A percentile compares a stretch with the other conserved stretches of the same genome.
These are phyloP conservation scores for Wilcoxina mikolae DNA, from an alignment of 495 filamentous ascomycete genomes.

Conservation along the genomic window DNA sequence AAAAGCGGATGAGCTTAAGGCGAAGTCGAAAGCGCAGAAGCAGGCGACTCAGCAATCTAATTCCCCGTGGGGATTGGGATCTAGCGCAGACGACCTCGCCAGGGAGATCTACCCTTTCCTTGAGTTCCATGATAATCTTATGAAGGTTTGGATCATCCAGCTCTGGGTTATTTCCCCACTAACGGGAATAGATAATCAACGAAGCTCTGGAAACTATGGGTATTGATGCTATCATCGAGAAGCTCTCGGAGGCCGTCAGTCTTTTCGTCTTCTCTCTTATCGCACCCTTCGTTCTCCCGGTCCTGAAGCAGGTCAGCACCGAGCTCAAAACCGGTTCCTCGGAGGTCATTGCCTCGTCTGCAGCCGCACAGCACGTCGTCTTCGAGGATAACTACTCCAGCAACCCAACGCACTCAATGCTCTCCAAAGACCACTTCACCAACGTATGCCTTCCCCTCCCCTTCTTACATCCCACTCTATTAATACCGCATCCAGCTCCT, in stretches of 20 bases:
- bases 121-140: constrained; percentile 74
- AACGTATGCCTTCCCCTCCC: no score
- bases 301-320: constrained; percentile 69
- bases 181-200: constrained; percentile 54
- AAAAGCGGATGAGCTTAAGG: constrained; percentile 54
- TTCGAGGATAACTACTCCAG: constrained; percentile 60
- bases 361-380: constrained; percentile 66
- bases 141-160: no score
- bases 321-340: constrained; percentile 72
- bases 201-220: constrained; percentile 64
- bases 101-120: constrained; percentile 70
- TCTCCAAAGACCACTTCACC: constrained; percentile 85
- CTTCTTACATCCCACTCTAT: no score
- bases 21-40: constrained; percentile 33
- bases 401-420: constrained; percentile 89
- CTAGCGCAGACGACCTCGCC: constrained; percentile 38
- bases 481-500: no score
- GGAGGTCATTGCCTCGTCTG: constrained; percentile 68
- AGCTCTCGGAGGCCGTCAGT: constrained; percentile 63
- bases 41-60: constrained; percentile 10
- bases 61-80: constrained; percentile 15
- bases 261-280: constrained; percentile 75
- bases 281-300: constrained; percentile 70
- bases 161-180: no score
- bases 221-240: constrained; percentile 60